Base-by-base conservation (phyloP, 257 asterid species). In the Solanum microdontum region DNA sequence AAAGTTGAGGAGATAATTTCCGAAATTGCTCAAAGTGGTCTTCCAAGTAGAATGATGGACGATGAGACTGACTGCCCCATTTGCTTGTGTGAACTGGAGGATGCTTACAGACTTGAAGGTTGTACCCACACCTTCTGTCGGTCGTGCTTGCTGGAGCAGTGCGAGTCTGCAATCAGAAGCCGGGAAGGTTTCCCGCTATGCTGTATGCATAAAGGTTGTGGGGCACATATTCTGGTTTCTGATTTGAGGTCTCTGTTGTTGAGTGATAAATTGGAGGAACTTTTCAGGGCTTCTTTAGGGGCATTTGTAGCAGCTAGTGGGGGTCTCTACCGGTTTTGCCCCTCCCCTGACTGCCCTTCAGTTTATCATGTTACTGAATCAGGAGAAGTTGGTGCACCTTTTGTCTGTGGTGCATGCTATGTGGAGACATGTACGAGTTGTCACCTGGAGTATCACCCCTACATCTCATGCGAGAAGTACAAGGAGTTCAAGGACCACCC, bases 331-430 rank as follows among this genome's bases (percentile, higher is more conserved):
- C 87, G 95, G 89, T 97, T 94, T 88, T 97, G 99, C 84, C 99
- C 99, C 5, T 94, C 98, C 1, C 98, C 98, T 0, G 99, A 97
- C 82, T 97, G 99, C 84, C 98, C 99, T 24, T 93, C 97, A 1
- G 94, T 97, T 37, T 97, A 95, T 86, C 79, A 89, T 1, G 98
- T 91, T 66, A 89, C 92, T 0, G 93, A 87, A 66, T 87, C 93
- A 13, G 91, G 87, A 5, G 84, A 55, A 19, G 37, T 87, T 6
- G 89, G 89, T 10, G 70, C 83, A 0, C 93, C 89, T 19, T 97
- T 94, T 86, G 77, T 91, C 4, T 95, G 99, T 19, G 96, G 94
- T 8, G 95, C 95, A 4, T 97, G 99, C 91, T 93, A 89, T 30
- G 92, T 85, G 48, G 99, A 97, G 92, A 97, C 99, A 0, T 97